phyloP scores from a whole-genome alignment of 192 early-diverging fungal genomes.

The Entomortierella chlamydospora region DNA sequence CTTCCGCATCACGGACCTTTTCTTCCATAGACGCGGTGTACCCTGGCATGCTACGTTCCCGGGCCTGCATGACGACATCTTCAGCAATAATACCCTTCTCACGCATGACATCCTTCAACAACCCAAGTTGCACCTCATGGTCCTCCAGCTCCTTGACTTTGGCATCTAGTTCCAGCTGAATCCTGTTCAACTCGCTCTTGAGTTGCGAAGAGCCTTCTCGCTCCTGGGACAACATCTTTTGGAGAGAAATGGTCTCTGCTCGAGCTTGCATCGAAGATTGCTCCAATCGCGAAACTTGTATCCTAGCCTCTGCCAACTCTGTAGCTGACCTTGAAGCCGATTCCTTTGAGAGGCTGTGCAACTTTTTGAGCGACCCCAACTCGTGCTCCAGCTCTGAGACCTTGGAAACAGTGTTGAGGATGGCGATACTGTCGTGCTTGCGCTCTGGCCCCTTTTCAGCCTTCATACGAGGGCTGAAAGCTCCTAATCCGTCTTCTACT shows the following conservation, averaged over 20 bases:
- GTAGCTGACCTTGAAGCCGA: constrained; percentile 37
- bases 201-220: constrained; percentile 53
- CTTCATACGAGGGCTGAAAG: constrained; percentile 43
- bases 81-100: constrained; percentile 61
- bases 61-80: constrained; percentile 33
- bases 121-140: constrained; percentile 62
- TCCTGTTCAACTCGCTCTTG: constrained; percentile 45
- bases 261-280: constrained; percentile 58
- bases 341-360: constrained; percentile 32
- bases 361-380: constrained; percentile 43
- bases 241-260: constrained; percentile 54
- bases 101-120: constrained; percentile 63
- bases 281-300: constrained; percentile 61
- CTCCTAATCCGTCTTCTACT: constrained; percentile 57
- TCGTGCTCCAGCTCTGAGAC: constrained; percentile 56
- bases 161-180: constrained; percentile 53
- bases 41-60: constrained; percentile 22
- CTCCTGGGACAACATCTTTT: constrained; percentile 58
- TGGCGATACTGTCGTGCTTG: constrained; percentile 53
- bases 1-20: constrained; percentile 32
- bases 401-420: constrained; percentile 38
- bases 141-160: constrained; percentile 61
- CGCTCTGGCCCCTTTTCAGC: constrained; percentile 11
- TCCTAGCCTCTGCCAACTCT: constrained; percentile 56
- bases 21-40: constrained; percentile 33